Percentiles rank a stretch among this genome's conserved stretches.
Conservation (phyloP, 345 rosid species). For the Hibiscus tridactylites region DNA sequence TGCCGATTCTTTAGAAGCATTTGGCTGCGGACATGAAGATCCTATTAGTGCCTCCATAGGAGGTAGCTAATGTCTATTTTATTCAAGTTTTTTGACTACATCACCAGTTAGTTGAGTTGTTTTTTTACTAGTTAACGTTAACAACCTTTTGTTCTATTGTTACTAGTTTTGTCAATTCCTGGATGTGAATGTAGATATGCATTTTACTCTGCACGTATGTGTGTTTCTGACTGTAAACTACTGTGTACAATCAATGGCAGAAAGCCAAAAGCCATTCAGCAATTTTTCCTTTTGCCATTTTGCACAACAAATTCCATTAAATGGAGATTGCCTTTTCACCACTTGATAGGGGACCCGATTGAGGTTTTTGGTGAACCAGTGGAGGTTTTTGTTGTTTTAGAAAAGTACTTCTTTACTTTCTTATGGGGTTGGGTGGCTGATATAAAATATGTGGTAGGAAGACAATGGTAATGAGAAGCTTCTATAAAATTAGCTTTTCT, state of each 20-base stretch:
- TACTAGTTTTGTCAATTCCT: neutral
- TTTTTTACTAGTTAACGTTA: neutral
- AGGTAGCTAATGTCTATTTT: constrained; percentile 38
- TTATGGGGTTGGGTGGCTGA: neutral
- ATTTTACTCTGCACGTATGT: neutral
- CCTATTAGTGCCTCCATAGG: constrained; percentile 77
- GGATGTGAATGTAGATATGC: neutral
- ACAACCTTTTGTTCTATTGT: neutral
- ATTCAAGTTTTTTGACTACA: neutral
- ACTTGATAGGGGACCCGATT: neutral
- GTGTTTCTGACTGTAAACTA: neutral
- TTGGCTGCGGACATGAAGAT: constrained; percentile 88
- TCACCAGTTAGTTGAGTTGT: neutral
- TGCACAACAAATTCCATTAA: neutral
- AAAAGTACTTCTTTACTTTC: neutral
- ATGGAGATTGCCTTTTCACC: neutral
- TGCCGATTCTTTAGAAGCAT: constrained; percentile 71
- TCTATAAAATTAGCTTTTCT: neutral
- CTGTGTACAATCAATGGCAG: neutral
- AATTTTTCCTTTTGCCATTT: neutral
- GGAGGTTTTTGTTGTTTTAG: neutral
- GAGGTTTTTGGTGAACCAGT: neutral
- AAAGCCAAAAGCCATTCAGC: neutral
- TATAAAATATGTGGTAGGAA: neutral
- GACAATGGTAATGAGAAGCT: neutral